These are phyloP conservation scores for Quercus bicolor DNA, from an alignment of 306 rosid genomes.

Conservation along the genomic window DNA sequence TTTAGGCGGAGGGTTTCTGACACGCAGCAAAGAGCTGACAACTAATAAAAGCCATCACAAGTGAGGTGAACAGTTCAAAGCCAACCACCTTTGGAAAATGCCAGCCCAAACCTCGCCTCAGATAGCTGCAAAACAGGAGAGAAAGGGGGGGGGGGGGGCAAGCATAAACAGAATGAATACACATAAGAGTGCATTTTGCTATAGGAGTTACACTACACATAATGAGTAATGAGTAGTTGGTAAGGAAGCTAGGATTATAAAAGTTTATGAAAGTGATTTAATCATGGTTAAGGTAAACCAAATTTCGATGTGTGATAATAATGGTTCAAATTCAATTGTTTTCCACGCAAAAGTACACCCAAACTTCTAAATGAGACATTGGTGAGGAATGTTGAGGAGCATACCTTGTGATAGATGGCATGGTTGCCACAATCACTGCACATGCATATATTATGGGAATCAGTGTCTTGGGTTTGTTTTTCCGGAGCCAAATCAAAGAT, in stretches of 20 bases:
- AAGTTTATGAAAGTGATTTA: background rate
- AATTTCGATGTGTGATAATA: background rate
- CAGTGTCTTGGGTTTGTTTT: conserved; percentile 86
- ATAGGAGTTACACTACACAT: background rate
- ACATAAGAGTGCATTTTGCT: background rate
- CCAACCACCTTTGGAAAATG: conserved; percentile 86
- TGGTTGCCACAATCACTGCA: conserved; percentile 83
- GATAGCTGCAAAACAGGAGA: conserved; percentile 57
- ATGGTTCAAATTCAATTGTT: background rate
- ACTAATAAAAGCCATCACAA: conserved; percentile 85
- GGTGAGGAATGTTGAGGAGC: conserved; percentile 13
- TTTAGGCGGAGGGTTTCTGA: conserved; percentile 80
- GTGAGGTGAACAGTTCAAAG: conserved; percentile 80
- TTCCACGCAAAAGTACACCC: background rate
- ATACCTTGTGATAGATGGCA: conserved; percentile 98
- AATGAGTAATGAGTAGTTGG: background rate
- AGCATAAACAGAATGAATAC: background rate
- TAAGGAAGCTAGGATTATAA: background rate
- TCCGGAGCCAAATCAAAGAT: conserved; percentile 96
- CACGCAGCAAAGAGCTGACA: conserved; percentile 91
- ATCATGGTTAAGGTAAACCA: background rate
- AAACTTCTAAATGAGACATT: background rate
- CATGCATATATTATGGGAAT: conserved; percentile 83
- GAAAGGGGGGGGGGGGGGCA: no score
- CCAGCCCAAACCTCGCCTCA: conserved; percentile 93